Evolutionary conservation across 2,329 filamentous ascomycete genomes (phyloP).

Genomic region (Penicillium vulpinum): DNA sequence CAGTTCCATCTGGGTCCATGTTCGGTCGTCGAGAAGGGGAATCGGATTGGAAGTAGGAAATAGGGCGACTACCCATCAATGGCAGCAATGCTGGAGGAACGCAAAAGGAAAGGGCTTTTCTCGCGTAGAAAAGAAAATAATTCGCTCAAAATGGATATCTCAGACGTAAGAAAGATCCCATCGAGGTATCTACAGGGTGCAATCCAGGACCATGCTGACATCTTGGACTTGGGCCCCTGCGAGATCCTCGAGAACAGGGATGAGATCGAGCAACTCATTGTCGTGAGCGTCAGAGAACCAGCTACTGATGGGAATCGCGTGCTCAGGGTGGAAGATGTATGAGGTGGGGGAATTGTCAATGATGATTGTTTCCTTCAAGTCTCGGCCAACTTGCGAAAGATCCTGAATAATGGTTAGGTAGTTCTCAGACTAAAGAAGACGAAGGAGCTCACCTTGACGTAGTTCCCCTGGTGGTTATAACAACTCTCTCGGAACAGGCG

Average conservation of each 20-base stretch:
- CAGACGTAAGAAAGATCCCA: slow-evolving; percentile 30
- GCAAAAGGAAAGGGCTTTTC: slow-evolving; percentile 23
- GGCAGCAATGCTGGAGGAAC: slow-evolving; percentile 14
- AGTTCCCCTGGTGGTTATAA: slow-evolving; percentile 99
- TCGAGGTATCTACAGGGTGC: slow-evolving; percentile 58
- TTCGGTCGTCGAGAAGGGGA: slow-evolving; percentile 16
- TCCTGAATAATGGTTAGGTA: slow-evolving; percentile 56
- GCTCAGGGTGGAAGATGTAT: slow-evolving; percentile 99
- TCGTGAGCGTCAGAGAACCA: slow-evolving; percentile 99
- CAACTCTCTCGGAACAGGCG: slow-evolving; percentile 96
- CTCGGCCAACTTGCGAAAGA: slow-evolving; percentile 91
- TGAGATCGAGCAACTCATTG: slow-evolving; percentile 95
- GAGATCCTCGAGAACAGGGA: slow-evolving; percentile 96
- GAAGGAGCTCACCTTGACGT: slow-evolving; percentile 69
- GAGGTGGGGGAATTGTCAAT: slow-evolving; percentile 99
- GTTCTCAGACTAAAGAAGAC: neutral
- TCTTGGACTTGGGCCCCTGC: slow-evolving; percentile 85
- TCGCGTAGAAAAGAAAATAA: slow-evolving; percentile 22
- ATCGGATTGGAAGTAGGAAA: slow-evolving; percentile 9
- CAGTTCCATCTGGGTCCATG: slow-evolving; percentile 22
- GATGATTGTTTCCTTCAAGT: slow-evolving; percentile 96
- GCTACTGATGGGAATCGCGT: slow-evolving; percentile 98
- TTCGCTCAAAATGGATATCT: slow-evolving; percentile 33
- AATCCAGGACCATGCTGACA: slow-evolving; percentile 96
- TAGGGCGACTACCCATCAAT: slow-evolving; percentile 12